These are phyloP conservation scores for Populus pruinosa DNA, from an alignment of 345 rosid genomes.

Conservation along the genomic window DNA sequence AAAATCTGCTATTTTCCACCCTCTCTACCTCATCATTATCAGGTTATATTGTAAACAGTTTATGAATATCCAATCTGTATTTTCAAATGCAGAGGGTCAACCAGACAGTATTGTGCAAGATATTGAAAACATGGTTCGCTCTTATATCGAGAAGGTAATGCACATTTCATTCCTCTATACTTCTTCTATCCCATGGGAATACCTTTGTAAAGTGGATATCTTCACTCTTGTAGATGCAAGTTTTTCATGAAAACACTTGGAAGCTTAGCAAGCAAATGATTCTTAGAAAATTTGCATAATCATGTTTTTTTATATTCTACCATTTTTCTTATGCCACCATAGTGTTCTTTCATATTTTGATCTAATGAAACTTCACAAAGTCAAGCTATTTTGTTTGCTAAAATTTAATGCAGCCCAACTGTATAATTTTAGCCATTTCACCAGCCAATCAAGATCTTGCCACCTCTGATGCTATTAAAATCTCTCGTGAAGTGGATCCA, in stretches of 20 bases:
- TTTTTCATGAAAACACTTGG: background rate
- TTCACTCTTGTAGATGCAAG: background rate
- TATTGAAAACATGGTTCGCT: slow-evolving; percentile 97
- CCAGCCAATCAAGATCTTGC: slow-evolving; percentile 99
- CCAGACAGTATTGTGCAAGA: slow-evolving; percentile 91
- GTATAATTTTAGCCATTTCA: slow-evolving; percentile 94
- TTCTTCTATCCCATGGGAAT: background rate
- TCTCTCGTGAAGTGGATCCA: slow-evolving; percentile 98
- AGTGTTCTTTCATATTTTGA: background rate
- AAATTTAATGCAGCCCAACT: slow-evolving; percentile 71
- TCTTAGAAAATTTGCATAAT: background rate
- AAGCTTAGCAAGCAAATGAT: background rate
- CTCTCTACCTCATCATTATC: background rate
- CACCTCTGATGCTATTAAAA: slow-evolving; percentile 97
- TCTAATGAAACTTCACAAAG: slow-evolving; percentile 1
- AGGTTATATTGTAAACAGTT: background rate
- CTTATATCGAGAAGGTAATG: slow-evolving; percentile 92
- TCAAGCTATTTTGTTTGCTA: slow-evolving; percentile 11
- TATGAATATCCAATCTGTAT: slow-evolving; percentile 4
- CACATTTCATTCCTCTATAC: background rate
- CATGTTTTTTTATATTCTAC: background rate
- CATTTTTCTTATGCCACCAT: background rate
- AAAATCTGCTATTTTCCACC: background rate
- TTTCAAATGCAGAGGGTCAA: slow-evolving; percentile 77
- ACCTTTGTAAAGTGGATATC: slow-evolving; percentile 5